Evolutionary conservation across 1,139 yeast species (phyloP).

Genomic region (Wickerhamomyces sp.): DNA sequence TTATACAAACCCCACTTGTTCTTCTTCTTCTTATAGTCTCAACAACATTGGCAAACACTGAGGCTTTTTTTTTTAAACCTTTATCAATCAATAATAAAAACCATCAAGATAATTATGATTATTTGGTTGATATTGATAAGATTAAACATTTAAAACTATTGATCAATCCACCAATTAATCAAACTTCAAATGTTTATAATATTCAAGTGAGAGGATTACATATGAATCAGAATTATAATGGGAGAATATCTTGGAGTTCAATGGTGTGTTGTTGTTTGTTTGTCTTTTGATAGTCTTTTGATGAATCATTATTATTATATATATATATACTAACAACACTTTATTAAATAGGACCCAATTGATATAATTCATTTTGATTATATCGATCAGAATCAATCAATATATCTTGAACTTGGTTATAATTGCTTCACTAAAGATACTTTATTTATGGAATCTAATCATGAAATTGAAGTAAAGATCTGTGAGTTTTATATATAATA

Average conservation of each 20-base stretch:
- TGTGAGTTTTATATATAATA: no score
- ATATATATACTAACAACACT: neutral
- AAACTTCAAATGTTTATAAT: neutral
- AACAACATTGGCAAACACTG: slow-evolving; percentile 11
- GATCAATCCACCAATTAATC: slow-evolving; percentile 3
- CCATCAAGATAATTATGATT: no score
- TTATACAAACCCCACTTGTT: neutral
- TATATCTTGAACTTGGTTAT: slow-evolving; percentile 9
- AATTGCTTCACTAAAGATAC: slow-evolving; percentile 14
- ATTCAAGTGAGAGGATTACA: neutral
- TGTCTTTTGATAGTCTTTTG: slow-evolving; percentile 9
- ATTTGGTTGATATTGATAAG: no score
- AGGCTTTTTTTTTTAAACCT: slow-evolving; percentile 15
- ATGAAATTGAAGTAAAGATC: slow-evolving; percentile 4
- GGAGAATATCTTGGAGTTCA: slow-evolving; percentile 22
- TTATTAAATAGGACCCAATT: slow-evolving; percentile 2
- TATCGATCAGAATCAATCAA: neutral
- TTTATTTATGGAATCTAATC: slow-evolving; percentile 9
- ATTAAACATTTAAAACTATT: neutral
- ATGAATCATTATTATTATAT: no score
- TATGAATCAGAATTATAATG: slow-evolving; percentile 9
- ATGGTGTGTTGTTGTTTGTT: slow-evolving; percentile 15
- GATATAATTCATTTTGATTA: slow-evolving; percentile 3
- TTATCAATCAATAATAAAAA: slow-evolving; percentile 1
- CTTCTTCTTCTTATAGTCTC: neutral